Conservation (phyloP, 75 land plant genomes). For the Pseudotsuga menziesii region DNA sequence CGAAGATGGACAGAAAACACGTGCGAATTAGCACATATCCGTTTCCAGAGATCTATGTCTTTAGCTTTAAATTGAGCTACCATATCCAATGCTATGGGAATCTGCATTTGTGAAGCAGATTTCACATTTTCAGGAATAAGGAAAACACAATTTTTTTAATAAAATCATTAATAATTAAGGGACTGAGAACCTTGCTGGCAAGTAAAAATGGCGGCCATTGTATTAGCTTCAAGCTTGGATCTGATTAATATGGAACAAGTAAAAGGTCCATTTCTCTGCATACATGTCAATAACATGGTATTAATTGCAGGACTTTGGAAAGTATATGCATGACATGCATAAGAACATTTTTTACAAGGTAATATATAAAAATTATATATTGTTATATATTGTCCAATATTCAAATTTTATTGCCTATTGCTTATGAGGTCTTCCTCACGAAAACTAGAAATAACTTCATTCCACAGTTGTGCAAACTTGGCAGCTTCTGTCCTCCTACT, state of each 20-base stretch:
- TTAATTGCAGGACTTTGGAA: not conserved
- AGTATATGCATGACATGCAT: not conserved
- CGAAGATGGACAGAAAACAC: not conserved
- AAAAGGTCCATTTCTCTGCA: slow-evolving; percentile 95
- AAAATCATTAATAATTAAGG: not conserved
- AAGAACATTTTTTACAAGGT: not conserved
- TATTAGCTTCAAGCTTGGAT: slow-evolving; percentile 75
- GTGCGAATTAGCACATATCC: slow-evolving; percentile 63
- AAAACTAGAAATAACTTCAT: slow-evolving; percentile 91
- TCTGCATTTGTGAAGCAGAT: slow-evolving; percentile 31
- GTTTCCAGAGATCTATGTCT: slow-evolving; percentile 78
- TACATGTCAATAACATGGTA: not conserved
- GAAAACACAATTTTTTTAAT: not conserved
- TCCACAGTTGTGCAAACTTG: slow-evolving; percentile 97
- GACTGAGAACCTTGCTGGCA: slow-evolving; percentile 83
- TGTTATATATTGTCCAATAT: not conserved
- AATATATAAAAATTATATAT: not conserved
- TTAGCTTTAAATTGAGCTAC: slow-evolving; percentile 66
- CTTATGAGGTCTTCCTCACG: slow-evolving; percentile 96
- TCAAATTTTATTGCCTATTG: slow-evolving; percentile 57
- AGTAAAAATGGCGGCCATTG: slow-evolving; percentile 99
- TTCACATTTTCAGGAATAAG: not conserved
- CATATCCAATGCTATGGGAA: slow-evolving; percentile 84
- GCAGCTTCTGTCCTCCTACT: slow-evolving; percentile 83
- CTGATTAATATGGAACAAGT: slow-evolving; percentile 92